Evolutionary conservation across 1,139 yeast species (phyloP).

Genomic region (Kodamaea sp.): DNA sequence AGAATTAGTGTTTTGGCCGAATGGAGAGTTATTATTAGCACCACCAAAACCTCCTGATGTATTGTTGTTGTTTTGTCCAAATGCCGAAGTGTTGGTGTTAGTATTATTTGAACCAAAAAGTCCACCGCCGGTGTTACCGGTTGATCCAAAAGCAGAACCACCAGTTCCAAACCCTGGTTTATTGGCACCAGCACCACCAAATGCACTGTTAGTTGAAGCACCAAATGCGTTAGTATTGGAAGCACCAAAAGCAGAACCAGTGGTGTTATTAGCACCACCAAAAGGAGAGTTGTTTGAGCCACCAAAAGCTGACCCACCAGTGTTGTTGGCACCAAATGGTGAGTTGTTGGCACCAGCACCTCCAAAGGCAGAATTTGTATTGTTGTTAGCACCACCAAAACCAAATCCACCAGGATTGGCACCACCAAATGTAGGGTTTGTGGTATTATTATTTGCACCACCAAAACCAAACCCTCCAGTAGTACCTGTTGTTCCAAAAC

Average conservation of each 20-base stretch:
- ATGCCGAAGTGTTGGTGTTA: slow-evolving; percentile 8
- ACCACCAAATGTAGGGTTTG: slow-evolving; percentile 17
- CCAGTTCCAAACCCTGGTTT: slow-evolving; percentile 9
- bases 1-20: slow-evolving; percentile 21
- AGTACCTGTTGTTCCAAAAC: slow-evolving; percentile 19
- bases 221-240: slow-evolving; percentile 14
- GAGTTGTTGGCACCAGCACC: slow-evolving; percentile 11
- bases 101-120: too few relatives aligned
- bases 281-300: slow-evolving; percentile 18
- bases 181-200: slow-evolving; percentile 8
- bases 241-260: slow-evolving; percentile 17
- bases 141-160: slow-evolving; percentile 10
- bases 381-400: slow-evolving; percentile 13
- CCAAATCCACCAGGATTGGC: slow-evolving; percentile 7
- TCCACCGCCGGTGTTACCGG: slow-evolving; percentile 21
- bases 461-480: slow-evolving; percentile 17
- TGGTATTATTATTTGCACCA: slow-evolving; percentile 15
- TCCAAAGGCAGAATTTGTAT: slow-evolving; percentile 14
- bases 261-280: slow-evolving; percentile 17
- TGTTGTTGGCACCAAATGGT: slow-evolving; percentile 13
- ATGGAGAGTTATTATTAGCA: slow-evolving; percentile 11
- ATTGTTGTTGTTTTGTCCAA: slow-evolving; percentile 18
- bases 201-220: slow-evolving; percentile 7
- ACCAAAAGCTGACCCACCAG: slow-evolving; percentile 12
- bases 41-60: slow-evolving; percentile 24